Evolutionary conservation across 306 rosid species (phyloP), one percentile per base, ranked within the genome.

Genomic region (Sophora flavescens): DNA sequence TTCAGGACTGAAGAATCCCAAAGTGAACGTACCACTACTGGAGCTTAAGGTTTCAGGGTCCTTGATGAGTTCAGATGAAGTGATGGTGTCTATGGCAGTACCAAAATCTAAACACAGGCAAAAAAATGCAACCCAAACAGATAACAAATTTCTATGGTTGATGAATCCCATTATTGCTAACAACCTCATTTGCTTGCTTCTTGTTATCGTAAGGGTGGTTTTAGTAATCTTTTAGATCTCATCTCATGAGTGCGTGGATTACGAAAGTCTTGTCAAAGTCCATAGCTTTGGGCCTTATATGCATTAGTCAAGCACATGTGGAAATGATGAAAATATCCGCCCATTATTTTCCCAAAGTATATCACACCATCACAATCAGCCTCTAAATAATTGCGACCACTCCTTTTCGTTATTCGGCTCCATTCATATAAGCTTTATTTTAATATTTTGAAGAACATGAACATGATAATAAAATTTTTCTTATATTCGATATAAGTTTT

Each of bases 1-100:
- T 64, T 13, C 6, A n/a, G 81, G 84, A 39, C 33, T 68, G 61
- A 89, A 89, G 78, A 89, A 87, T 3, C 91, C 90, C 17, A 89
- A 47, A 10, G 77, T 69, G 61, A 80, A 85, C 67, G 35, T 14
- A 10, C 83, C 68, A 18, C 42, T 39, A 1, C 30, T 39, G 15
- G 81, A 81, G 7, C 3, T 56, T 18, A 81, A 3, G 8, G 72
- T 68, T 67, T 68, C 42, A 3, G 72, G 63, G 44, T 78, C 68
- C 28, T 70, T 78, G 74, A 85, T 61, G 79, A n/a, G 28, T 10
- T 51, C 28, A 4, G 70, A 3, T 18, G 80, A 30, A 0, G 53
- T 28, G 41, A 82, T 79, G 60, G 42, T 77, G 66, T 38, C 30
- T 12, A 2, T n/a, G 15, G 73, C 73, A 52, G 15, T 15, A 2